Evolutionary conservation across 306 rosid species (phyloP).

Genomic region (Dryas octopetala): DNA sequence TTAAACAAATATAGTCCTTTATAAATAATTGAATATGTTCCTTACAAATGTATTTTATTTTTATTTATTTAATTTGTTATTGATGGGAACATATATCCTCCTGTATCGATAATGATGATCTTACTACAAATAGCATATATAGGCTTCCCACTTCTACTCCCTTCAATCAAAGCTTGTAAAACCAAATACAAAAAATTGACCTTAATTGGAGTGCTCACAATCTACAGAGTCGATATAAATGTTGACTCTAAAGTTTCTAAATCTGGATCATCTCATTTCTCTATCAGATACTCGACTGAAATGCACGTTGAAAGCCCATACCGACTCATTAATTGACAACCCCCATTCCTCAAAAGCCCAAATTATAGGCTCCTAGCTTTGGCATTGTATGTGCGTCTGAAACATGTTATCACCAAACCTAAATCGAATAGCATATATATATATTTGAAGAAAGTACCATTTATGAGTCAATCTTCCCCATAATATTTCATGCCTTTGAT

Average conservation of each 20-base stretch:
- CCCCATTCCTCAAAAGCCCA: conserved; percentile 20
- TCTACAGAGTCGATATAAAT: neutral
- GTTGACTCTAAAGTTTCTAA: conserved; percentile 14
- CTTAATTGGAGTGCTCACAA: conserved; percentile 15
- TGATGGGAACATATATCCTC: neutral
- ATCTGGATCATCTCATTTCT: neutral
- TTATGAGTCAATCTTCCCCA: conserved; percentile 3
- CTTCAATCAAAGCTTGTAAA: conserved; percentile 3
- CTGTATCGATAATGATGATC: conserved; percentile 5
- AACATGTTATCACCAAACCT: neutral
- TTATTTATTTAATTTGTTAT: neutral
- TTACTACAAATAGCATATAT: neutral
- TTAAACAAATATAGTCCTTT: too few relatives aligned
- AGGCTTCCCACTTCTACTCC: conserved; percentile 3
- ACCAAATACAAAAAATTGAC: conserved; percentile 7
- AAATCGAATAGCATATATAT: neutral
- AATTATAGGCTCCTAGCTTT: neutral
- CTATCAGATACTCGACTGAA: neutral
- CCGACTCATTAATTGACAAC: conserved; percentile 4
- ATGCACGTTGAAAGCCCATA: conserved; percentile 1
- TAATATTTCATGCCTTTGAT: conserved; percentile 2
- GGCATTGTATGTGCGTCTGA: neutral
- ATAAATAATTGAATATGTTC: too few relatives aligned
- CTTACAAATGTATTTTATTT: too few relatives aligned
- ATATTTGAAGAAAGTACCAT: neutral